Evolutionary conservation across 169 alveolate species (phyloP).

Genomic region (Eimeria zaria): DNA sequence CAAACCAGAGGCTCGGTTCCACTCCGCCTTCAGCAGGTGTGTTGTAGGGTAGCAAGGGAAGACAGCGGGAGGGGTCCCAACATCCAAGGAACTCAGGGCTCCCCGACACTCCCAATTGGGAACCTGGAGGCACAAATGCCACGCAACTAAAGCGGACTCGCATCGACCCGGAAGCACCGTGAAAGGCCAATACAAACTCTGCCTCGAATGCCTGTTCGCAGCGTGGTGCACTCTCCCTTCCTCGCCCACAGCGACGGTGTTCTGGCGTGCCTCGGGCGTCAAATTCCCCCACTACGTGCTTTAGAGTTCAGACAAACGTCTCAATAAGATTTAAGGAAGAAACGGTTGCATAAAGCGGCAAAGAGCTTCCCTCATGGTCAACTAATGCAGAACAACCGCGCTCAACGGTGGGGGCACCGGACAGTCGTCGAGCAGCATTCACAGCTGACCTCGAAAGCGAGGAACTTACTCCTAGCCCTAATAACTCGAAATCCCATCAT

Average conservation of each 20-base stretch:
- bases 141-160: slow-evolving; percentile 78
- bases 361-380: background rate
- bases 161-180: slow-evolving; percentile 21
- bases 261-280: background rate
- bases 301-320: background rate
- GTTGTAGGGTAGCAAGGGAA: slow-evolving; percentile 76
- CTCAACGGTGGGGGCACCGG: too few relatives aligned
- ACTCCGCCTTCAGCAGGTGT: slow-evolving; percentile 64
- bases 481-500: background rate
- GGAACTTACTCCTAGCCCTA: background rate
- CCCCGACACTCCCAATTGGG: slow-evolving; percentile 83
- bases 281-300: background rate
- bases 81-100: slow-evolving; percentile 75
- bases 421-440: background rate
- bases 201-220: background rate
- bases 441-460: background rate
- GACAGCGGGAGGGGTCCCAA: slow-evolving; percentile 73
- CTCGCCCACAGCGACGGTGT: background rate
- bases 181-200: too few relatives aligned
- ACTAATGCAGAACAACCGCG: background rate
- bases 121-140: slow-evolving; percentile 83
- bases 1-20: slow-evolving; percentile 84
- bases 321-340: background rate
- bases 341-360: background rate
- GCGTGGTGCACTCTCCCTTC: too few relatives aligned